Conservation (phyloP, 2,329 filamentous ascomycete genomes). For the Diplodia corticola region DNA sequence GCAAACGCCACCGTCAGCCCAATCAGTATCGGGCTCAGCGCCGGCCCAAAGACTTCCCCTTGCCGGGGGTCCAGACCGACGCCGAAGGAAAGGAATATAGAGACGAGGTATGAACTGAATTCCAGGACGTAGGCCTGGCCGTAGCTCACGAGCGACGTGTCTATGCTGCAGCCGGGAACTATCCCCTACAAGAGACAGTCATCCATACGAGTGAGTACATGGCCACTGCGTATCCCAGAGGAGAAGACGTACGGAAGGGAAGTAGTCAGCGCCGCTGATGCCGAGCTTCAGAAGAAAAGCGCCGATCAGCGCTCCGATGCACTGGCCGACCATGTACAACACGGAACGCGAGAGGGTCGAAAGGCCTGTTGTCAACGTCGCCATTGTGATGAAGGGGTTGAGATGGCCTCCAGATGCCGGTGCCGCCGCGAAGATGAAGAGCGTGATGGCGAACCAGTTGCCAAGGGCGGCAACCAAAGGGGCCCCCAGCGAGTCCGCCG, state of each 20-base stretch:
- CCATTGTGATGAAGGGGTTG: conserved; percentile 56
- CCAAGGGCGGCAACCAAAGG: conserved; percentile 14
- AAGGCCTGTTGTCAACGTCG: conserved; percentile 53
- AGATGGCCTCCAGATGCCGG: conserved; percentile 52
- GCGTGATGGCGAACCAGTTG: conserved; percentile 45
- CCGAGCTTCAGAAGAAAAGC: conserved; percentile 45
- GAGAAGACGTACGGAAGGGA: not conserved
- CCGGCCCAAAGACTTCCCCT: conserved; percentile 50
- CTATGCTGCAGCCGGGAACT: conserved; percentile 31
- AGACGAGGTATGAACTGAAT: conserved; percentile 47
- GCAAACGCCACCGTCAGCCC: conserved; percentile 26
- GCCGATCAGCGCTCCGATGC: conserved; percentile 47
- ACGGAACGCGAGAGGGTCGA: conserved; percentile 51
- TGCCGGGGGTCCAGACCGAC: conserved; percentile 57
- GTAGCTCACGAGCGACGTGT: conserved; percentile 38
- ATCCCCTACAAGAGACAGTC: not conserved
- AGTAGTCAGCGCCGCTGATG: conserved; percentile 25
- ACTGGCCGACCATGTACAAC: conserved; percentile 51
- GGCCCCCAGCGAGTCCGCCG: not conserved
- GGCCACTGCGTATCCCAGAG: not conserved
- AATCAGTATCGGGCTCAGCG: conserved; percentile 49
- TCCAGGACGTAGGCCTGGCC: conserved; percentile 47
- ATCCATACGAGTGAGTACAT: not conserved
- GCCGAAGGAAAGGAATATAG: conserved; percentile 54
- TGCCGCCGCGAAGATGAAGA: conserved; percentile 53